Evolutionary conservation across 192 early-diverging fungal species (phyloP).

Genomic region (Diversispora epigaea): DNA sequence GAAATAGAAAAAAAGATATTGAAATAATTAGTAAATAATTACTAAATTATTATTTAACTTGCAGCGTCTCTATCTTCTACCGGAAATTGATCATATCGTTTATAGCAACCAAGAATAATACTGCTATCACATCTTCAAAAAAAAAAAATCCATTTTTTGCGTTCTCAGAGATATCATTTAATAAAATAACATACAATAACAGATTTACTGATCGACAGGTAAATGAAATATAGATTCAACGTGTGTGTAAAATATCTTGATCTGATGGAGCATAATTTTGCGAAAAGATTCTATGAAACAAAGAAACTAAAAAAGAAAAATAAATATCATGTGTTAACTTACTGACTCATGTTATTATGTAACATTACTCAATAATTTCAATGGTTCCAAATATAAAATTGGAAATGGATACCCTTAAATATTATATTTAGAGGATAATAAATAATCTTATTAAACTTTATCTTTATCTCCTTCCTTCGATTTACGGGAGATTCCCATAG

Average conservation of each 20-base stretch:
- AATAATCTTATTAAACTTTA: too few species aligned
- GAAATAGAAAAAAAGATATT: too few species aligned
- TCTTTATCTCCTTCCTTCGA: too few species aligned
- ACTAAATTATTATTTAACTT: too few species aligned
- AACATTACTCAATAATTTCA: slow-evolving; percentile 84
- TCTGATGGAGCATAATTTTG: slow-evolving; percentile 84
- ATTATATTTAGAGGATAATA: too few species aligned
- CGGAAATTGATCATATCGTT: slow-evolving; percentile 91
- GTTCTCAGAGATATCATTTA: too few species aligned
- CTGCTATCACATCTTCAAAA: slow-evolving; percentile 95
- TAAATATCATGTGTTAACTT: slow-evolving; percentile 37
- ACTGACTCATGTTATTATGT: slow-evolving; percentile 94
- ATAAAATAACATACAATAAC: too few species aligned
- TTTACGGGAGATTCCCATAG: too few species aligned
- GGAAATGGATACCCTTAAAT: slow-evolving; percentile 83
- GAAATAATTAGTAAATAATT: too few species aligned
- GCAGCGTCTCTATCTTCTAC: slow-evolving; percentile 93
- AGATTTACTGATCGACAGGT: slow-evolving; percentile 59
- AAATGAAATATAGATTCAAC: slow-evolving; percentile 88
- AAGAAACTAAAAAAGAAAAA: slow-evolving; percentile 80
- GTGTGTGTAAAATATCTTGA: slow-evolving; percentile 93
- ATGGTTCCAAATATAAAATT: slow-evolving; percentile 71
- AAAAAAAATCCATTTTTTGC: slow-evolving; percentile 99
- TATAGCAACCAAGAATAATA: slow-evolving; percentile 94
- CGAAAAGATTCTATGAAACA: slow-evolving; percentile 80